These are phyloP conservation scores for Hordeum pubiflorum DNA, from an alignment of 202 grass and related monocot species.

Conservation along the genomic window DNA sequence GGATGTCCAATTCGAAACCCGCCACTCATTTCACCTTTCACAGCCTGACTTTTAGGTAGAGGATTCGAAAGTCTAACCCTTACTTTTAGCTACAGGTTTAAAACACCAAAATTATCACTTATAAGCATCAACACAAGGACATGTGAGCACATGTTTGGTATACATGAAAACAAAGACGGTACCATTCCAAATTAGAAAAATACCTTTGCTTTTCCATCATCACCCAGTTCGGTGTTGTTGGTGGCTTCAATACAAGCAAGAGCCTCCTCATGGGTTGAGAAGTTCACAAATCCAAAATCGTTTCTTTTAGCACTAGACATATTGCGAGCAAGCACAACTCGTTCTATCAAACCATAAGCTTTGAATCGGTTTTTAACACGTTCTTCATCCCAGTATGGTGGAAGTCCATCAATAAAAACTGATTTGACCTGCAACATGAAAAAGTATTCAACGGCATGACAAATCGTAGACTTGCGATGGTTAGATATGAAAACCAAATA, in stretches of 20 bases:
- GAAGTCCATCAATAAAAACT: constrained; percentile 49
- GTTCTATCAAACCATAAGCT: constrained; percentile 42
- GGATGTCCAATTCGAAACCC: constrained; percentile 45
- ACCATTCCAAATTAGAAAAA: neutral
- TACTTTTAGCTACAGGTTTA: constrained; percentile 32
- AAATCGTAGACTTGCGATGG: neutral
- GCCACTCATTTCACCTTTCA: constrained; percentile 51
- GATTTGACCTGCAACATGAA: constrained; percentile 36
- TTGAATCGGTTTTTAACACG: constrained; percentile 42
- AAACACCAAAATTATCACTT: neutral
- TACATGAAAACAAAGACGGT: neutral
- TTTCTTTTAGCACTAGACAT: constrained; percentile 58
- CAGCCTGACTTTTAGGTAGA: constrained; percentile 47
- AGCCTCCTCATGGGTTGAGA: constrained; percentile 39
- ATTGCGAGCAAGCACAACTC: constrained; percentile 52
- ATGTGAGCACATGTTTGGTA: neutral
- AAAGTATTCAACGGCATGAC: neutral
- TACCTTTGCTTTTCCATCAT: constrained; percentile 49
- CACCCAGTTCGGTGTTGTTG: constrained; percentile 36
- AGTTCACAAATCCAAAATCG: constrained; percentile 59
- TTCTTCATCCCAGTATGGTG: constrained; percentile 56
- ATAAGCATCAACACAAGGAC: neutral
- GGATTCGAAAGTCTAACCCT: constrained; percentile 53
- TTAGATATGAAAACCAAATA: neutral
- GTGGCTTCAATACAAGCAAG: constrained; percentile 43